These are phyloP conservation scores for Dillenia suffruticosa DNA, from an alignment of 164 flowering plant species.

Conservation along the genomic window DNA sequence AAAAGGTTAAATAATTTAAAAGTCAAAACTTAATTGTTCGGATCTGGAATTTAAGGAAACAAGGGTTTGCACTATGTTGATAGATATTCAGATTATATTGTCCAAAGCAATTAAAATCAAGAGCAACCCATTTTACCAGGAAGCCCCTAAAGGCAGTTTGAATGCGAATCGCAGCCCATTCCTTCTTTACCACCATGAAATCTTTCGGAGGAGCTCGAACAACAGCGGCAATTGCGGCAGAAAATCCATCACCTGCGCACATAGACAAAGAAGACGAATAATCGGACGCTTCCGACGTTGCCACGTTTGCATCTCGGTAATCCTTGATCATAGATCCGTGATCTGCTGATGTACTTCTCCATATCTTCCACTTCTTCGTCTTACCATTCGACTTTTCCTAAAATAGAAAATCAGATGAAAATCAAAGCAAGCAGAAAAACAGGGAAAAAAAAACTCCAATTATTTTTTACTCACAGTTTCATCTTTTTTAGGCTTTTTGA, in stretches of 20 bases:
- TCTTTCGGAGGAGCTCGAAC: slow-evolving; percentile 70
- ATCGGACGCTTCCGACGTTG: slow-evolving; percentile 44
- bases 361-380: slow-evolving; percentile 60
- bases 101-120: neutral
- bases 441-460: slow-evolving; percentile 3
- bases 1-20: too few species aligned
- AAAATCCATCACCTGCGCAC: slow-evolving; percentile 26
- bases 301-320: slow-evolving; percentile 21
- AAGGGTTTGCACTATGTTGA: too few species aligned
- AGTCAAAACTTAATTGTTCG: too few species aligned
- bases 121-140: slow-evolving; percentile 46
- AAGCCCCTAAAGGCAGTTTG: slow-evolving; percentile 87
- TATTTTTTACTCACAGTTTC: slow-evolving; percentile 38
- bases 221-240: slow-evolving; percentile 71
- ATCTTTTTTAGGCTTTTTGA: slow-evolving; percentile 38
- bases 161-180: slow-evolving; percentile 95
- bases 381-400: slow-evolving; percentile 34
- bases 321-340: slow-evolving; percentile 22
- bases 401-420: slow-evolving; percentile 5
- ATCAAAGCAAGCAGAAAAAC: slow-evolving; percentile 2
- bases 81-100: too few species aligned
- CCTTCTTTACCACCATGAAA: slow-evolving; percentile 65
- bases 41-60: too few species aligned
- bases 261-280: slow-evolving; percentile 21
- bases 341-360: slow-evolving; percentile 58